Evolutionary conservation across 352 stramenopile species (phyloP).

Genomic region (Phytophthora citrophthora): DNA sequence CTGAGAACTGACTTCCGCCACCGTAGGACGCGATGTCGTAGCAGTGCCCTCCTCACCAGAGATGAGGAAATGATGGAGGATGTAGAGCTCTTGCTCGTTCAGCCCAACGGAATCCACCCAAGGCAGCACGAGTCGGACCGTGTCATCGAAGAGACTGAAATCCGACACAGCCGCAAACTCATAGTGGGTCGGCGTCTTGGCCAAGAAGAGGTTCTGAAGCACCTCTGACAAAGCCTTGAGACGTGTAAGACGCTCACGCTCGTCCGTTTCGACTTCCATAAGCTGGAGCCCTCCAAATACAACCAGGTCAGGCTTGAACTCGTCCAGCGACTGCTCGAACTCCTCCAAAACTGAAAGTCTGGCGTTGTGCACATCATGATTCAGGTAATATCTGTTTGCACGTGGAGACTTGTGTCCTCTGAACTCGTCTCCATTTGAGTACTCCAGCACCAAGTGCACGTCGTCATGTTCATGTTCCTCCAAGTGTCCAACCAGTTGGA

Average conservation of each 20-base stretch:
- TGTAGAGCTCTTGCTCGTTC: constrained; percentile 87
- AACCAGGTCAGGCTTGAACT: constrained; percentile 72
- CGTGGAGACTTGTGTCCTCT: constrained; percentile 65
- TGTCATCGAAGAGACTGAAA: constrained; percentile 86
- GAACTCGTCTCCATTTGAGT: constrained; percentile 70
- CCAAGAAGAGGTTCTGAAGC: constrained; percentile 71
- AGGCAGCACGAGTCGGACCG: constrained; percentile 75
- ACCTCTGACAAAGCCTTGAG: constrained; percentile 72
- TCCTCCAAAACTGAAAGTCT: constrained; percentile 80
- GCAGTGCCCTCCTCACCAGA: constrained; percentile 74
- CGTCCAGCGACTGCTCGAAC: constrained; percentile 66
- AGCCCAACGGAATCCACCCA: constrained; percentile 83
- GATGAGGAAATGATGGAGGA: constrained; percentile 83
- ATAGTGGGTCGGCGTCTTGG: constrained; percentile 74
- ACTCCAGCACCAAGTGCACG: constrained; percentile 84
- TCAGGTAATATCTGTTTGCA: constrained; percentile 87
- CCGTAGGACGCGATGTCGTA: constrained; percentile 75
- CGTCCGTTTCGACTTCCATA: constrained; percentile 84
- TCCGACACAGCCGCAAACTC: constrained; percentile 87
- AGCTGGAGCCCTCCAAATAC: constrained; percentile 85
- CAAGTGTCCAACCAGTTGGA: constrained; percentile 74
- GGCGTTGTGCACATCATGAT: constrained; percentile 88
- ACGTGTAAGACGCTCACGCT: constrained; percentile 51
- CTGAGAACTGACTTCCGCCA: constrained; percentile 77
- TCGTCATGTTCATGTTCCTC: constrained; percentile 70